Evolutionary conservation across 2,329 filamentous ascomycete genomes (phyloP).

Genomic region (Teratosphaeria pseudoeucalypti): DNA sequence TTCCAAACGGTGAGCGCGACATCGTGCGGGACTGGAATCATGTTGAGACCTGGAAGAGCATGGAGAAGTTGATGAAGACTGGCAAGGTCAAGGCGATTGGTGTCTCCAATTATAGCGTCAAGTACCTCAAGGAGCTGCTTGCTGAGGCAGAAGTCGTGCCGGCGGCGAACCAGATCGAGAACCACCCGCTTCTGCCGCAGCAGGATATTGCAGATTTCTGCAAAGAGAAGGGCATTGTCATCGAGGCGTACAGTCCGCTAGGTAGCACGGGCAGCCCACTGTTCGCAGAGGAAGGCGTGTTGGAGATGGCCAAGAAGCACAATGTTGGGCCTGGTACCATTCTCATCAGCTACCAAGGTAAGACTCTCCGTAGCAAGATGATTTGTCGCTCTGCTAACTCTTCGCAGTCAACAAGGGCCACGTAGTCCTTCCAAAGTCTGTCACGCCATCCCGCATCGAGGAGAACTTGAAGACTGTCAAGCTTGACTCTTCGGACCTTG

Average conservation of each 20-base stretch:
- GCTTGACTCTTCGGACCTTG: constrained; percentile 53
- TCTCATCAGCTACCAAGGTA: constrained; percentile 63
- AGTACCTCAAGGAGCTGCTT: constrained; percentile 41
- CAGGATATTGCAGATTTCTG: constrained; percentile 62
- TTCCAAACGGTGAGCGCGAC: constrained; percentile 62
- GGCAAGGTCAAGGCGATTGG: constrained; percentile 41
- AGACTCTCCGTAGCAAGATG: constrained; percentile 18
- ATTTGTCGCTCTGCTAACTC: neutral
- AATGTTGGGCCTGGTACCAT: constrained; percentile 43
- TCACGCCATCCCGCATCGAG: constrained; percentile 57
- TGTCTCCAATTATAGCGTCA: constrained; percentile 40
- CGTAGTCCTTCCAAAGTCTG: constrained; percentile 65
- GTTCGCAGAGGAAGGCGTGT: constrained; percentile 38
- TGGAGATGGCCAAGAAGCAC: constrained; percentile 41
- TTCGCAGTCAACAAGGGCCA: constrained; percentile 52
- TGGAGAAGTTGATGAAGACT: constrained; percentile 51
- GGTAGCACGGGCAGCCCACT: constrained; percentile 40
- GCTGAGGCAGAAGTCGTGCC: constrained; percentile 14
- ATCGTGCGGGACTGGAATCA: constrained; percentile 60
- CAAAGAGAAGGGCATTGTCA: constrained; percentile 56
- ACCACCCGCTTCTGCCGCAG: constrained; percentile 59
- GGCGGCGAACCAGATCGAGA: constrained; percentile 47
- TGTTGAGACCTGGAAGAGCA: constrained; percentile 65
- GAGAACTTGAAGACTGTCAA: constrained; percentile 59
- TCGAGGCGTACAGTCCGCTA: constrained; percentile 56